phyloP scores from a whole-genome alignment of 176 grass and related monocot species.

The Carex pumila region DNA sequence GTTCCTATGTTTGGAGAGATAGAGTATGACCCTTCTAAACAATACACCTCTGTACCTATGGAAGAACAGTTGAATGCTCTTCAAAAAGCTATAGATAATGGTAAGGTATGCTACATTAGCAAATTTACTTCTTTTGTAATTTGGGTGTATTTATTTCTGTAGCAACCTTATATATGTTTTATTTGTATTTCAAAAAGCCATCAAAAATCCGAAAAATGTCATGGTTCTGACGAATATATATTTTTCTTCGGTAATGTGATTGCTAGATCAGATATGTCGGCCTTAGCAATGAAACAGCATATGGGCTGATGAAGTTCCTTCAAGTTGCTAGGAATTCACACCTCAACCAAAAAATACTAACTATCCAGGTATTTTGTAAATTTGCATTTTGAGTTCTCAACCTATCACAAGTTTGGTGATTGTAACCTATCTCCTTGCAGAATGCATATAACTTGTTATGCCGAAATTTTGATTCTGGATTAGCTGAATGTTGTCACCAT shows the following conservation, averaged over 20 bases:
- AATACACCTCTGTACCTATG: conserved; percentile 53
- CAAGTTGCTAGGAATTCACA: conserved; percentile 32
- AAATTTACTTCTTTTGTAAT: conserved; percentile 5
- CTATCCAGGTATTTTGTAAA: conserved; percentile 49
- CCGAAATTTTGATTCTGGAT: conserved; percentile 72
- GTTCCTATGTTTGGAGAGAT: conserved; percentile 94
- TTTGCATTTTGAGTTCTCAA: background rate
- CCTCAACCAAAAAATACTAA: conserved; percentile 45
- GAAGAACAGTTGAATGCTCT: conserved; percentile 76
- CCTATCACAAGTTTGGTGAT: background rate
- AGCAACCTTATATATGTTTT: background rate
- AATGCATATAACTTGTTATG: conserved; percentile 84
- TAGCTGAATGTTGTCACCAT: conserved; percentile 92
- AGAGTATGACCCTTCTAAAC: conserved; percentile 53
- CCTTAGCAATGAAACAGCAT: conserved; percentile 89
- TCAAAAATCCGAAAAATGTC: background rate
- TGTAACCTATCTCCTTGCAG: conserved; percentile 26
- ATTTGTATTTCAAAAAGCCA: background rate
- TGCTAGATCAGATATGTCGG: conserved; percentile 86
- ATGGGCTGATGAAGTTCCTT: conserved; percentile 89
- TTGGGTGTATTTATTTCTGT: background rate
- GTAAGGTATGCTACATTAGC: conserved; percentile 44
- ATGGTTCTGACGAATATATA: background rate
- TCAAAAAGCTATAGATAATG: conserved; percentile 53
- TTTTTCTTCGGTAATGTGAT: background rate